Evolutionary conservation across 2,329 filamentous ascomycete species (phyloP).

Genomic region (Eurotiales sp.): DNA sequence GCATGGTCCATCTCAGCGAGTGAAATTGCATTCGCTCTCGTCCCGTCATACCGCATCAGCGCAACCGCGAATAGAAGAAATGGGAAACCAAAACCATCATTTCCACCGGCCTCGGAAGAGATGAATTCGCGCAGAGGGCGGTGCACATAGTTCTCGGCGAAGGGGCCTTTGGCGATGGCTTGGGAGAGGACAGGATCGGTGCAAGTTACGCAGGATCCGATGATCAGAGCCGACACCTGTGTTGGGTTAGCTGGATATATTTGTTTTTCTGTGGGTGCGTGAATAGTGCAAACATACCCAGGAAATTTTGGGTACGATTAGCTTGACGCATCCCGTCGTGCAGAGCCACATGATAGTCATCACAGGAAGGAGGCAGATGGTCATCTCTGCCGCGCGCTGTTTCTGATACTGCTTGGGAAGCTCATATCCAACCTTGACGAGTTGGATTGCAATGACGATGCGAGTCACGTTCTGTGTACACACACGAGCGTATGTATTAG

Average conservation of each 20-base stretch:
- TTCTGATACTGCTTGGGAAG: constrained; percentile 55
- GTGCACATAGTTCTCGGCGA: constrained; percentile 59
- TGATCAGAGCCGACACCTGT: constrained; percentile 52
- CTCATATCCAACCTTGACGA: constrained; percentile 62
- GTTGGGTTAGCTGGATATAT: background rate
- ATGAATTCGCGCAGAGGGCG: constrained; percentile 59
- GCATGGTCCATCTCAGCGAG: constrained; percentile 19
- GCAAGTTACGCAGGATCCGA: constrained; percentile 59
- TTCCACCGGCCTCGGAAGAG: constrained; percentile 59
- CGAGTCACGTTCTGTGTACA: constrained; percentile 46
- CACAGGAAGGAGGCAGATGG: constrained; percentile 54
- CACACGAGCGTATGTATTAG: too few relatives aligned
- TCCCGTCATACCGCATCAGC: constrained; percentile 53
- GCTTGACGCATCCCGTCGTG: constrained; percentile 54
- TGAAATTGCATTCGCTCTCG: constrained; percentile 19
- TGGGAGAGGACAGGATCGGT: constrained; percentile 62
- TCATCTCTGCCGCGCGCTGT: constrained; percentile 51
- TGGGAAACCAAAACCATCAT: constrained; percentile 61
- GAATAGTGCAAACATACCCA: constrained; percentile 28
- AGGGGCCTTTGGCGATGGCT: constrained; percentile 60
- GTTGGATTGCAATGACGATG: constrained; percentile 60
- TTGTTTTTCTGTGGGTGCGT: too few relatives aligned
- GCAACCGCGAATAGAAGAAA: constrained; percentile 59
- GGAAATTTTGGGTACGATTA: constrained; percentile 53
- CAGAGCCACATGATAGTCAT: constrained; percentile 62